Evolutionary conservation across 2,329 filamentous ascomycete species (phyloP).

Genomic region (Bisporella sp.): DNA sequence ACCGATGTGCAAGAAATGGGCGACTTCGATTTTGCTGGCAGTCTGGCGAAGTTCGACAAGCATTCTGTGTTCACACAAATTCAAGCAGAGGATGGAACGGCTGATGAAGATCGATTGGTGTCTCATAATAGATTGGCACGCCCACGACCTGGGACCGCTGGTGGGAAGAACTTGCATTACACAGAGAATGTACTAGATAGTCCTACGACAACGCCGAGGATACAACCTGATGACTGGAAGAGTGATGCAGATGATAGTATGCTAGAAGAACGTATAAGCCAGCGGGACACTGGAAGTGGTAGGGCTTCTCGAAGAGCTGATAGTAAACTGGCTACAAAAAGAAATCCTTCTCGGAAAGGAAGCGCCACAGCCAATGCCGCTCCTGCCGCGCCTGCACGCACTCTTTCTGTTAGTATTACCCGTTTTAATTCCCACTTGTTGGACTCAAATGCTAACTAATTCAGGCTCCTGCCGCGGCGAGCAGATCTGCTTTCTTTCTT

Average conservation of each 20-base stretch:
- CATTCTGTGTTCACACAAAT: conserved; percentile 87
- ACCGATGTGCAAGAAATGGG: conserved; percentile 90
- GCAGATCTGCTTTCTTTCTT: conserved; percentile 39
- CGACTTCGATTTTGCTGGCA: conserved; percentile 89
- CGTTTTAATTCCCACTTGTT: neutral
- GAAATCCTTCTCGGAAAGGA: conserved; percentile 28
- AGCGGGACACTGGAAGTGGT: conserved; percentile 32
- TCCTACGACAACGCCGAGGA: conserved; percentile 28
- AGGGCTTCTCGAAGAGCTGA: conserved; percentile 28
- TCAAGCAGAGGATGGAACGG: conserved; percentile 76
- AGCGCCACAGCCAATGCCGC: conserved; percentile 18
- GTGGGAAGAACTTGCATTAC: conserved; percentile 86
- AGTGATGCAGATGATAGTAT: conserved; percentile 63
- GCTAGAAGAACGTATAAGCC: conserved; percentile 18
- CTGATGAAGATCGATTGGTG: conserved; percentile 86
- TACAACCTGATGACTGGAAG: conserved; percentile 47
- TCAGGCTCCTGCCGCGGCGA: conserved; percentile 16
- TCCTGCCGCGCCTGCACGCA: conserved; percentile 18
- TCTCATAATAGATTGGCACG: conserved; percentile 70
- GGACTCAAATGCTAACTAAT: conserved; percentile 7
- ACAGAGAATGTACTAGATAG: conserved; percentile 84
- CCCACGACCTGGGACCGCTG: conserved; percentile 57
- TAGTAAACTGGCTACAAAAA: conserved; percentile 29
- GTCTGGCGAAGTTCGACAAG: conserved; percentile 93
- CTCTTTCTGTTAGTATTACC: conserved; percentile 19